phyloP scores from a whole-genome alignment of 371 early-diverging fungal species.

The Apophysomyces variabilis region DNA sequence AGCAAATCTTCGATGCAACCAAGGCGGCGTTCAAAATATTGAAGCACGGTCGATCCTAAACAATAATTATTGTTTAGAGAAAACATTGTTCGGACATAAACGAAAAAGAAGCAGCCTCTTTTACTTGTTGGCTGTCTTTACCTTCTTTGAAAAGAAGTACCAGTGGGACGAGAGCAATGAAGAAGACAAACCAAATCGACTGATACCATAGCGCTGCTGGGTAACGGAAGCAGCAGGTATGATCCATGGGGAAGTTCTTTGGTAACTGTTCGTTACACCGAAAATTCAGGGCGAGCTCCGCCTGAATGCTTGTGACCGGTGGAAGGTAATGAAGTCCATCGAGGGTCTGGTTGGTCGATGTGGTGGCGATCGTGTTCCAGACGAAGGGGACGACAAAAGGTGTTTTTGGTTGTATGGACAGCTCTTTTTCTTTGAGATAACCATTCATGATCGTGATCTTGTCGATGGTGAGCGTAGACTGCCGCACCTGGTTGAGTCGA shows the following conservation, averaged over 20 bases:
- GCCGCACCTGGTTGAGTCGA: conserved; percentile 46
- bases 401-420: conserved; percentile 14
- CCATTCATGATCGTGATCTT: conserved; percentile 61
- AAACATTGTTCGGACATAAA: too few relatives aligned
- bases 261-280: conserved; percentile 61
- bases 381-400: conserved; percentile 54
- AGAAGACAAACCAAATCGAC: conserved; percentile 42
- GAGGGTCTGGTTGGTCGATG: conserved; percentile 42
- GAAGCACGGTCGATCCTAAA: conserved; percentile 3
- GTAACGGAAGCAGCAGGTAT: conserved; percentile 70
- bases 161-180: conserved; percentile 53
- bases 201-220: conserved; percentile 59
- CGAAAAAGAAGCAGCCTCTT: too few relatives aligned
- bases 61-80: too few relatives aligned
- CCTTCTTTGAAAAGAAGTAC: conserved; percentile 36
- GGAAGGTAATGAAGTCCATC: conserved; percentile 71
- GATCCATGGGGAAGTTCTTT: conserved; percentile 48
- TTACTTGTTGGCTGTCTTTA: background rate
- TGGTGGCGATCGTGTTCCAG: conserved; percentile 55
- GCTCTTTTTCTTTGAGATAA: conserved; percentile 42
- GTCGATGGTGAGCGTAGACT: conserved; percentile 41
- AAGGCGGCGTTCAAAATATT: background rate
- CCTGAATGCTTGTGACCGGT: conserved; percentile 49
- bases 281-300: conserved; percentile 64
- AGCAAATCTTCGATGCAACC: conserved; percentile 17